Conservation (phyloP, 805 yeast species). For the Candida ponderosae region DNA sequence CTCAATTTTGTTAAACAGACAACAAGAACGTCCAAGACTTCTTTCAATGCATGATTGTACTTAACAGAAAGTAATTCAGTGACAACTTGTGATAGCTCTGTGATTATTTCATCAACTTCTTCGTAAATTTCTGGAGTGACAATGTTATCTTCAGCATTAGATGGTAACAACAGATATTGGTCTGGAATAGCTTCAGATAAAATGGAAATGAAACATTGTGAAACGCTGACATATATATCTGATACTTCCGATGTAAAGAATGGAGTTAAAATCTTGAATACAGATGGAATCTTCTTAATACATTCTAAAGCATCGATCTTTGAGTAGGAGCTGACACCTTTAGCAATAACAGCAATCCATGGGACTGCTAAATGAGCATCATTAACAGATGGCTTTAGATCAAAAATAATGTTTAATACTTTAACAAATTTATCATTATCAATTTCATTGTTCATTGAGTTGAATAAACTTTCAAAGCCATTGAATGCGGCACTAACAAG, state of each 20-base stretch:
- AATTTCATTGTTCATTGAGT: slow-evolving; percentile 50
- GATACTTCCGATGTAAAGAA: slow-evolving; percentile 62
- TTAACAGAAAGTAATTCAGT: slow-evolving; percentile 61
- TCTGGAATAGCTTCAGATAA: slow-evolving; percentile 62
- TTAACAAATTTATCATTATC: slow-evolving; percentile 57
- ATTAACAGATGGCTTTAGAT: slow-evolving; percentile 71
- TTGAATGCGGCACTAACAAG: slow-evolving; percentile 75
- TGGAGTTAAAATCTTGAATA: slow-evolving; percentile 48
- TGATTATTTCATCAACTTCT: slow-evolving; percentile 43
- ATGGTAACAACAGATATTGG: slow-evolving; percentile 45
- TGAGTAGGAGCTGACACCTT: slow-evolving; percentile 56
- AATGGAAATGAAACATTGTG: slow-evolving; percentile 81
- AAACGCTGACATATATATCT: slow-evolving; percentile 64
- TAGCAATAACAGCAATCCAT: slow-evolving; percentile 92
- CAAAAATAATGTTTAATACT: slow-evolving; percentile 65
- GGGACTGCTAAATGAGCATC: slow-evolving; percentile 86
- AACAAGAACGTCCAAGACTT: slow-evolving; percentile 60
- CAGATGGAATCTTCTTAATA: slow-evolving; percentile 45
- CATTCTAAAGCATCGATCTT: slow-evolving; percentile 44
- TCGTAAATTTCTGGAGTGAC: slow-evolving; percentile 46
- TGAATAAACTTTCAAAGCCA: slow-evolving; percentile 76
- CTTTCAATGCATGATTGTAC: slow-evolving; percentile 69
- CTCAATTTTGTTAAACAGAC: slow-evolving; percentile 57
- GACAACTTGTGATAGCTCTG: slow-evolving; percentile 44
- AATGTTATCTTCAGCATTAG: slow-evolving; percentile 21